phyloP scores from a whole-genome alignment of 805 yeast species.

The Hyphopichia homilentoma region DNA sequence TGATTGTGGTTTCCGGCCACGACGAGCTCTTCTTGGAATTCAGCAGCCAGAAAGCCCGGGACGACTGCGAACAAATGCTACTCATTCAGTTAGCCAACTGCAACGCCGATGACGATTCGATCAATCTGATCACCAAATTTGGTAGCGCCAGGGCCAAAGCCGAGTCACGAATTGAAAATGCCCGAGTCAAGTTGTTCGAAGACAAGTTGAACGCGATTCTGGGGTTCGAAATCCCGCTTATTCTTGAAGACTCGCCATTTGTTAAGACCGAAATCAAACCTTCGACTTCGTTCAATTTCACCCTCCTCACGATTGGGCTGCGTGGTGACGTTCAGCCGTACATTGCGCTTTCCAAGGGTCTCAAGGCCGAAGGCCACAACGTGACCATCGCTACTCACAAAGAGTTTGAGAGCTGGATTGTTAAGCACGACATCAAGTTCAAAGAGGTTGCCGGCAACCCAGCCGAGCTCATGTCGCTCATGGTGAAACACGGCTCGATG shows the following conservation, averaged over 20 bases:
- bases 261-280: constrained; percentile 52
- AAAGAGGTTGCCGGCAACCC: constrained; percentile 88
- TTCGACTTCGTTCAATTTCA: constrained; percentile 51
- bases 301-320: constrained; percentile 85
- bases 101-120: constrained; percentile 1
- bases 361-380: constrained; percentile 74
- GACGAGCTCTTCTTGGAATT: constrained; percentile 80
- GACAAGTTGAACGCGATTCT: constrained; percentile 56
- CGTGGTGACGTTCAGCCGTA: constrained; percentile 98
- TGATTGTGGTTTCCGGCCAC: constrained; percentile 64
- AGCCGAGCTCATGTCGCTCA: constrained; percentile 82
- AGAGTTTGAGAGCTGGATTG: constrained; percentile 79
- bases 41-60: constrained; percentile 57
- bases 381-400: constrained; percentile 83
- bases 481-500: constrained; percentile 88
- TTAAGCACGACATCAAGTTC: constrained; percentile 62
- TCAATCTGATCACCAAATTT: no score
- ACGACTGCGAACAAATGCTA: constrained; percentile 63
- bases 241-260: constrained; percentile 63
- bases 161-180: constrained; percentile 40
- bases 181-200: constrained; percentile 63
- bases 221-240: constrained; percentile 65
- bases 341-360: constrained; percentile 80
- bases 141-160: constrained; percentile 9
- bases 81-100: constrained; percentile 36